phyloP scores from a whole-genome alignment of 208 protist genomes.

The Wallacemonas collosoma region DNA sequence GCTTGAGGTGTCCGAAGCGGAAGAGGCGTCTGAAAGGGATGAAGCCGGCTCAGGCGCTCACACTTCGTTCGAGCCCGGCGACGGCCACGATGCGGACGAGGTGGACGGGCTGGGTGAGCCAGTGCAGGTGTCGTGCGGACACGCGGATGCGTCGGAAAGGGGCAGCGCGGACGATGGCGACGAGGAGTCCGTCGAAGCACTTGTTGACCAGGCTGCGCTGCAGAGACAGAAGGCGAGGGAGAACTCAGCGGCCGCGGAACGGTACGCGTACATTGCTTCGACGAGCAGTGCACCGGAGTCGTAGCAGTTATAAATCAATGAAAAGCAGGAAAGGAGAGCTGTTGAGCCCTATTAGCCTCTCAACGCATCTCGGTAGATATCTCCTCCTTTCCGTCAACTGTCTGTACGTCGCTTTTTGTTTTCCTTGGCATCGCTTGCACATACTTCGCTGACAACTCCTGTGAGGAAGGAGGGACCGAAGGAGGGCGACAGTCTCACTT shows the following conservation, averaged over 20 bases:
- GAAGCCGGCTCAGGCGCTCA: too few relatives aligned
- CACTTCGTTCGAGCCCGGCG: background rate
- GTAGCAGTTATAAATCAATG: background rate
- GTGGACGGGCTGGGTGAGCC: conserved; percentile 2
- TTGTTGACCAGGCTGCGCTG: background rate
- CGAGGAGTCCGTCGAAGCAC: background rate
- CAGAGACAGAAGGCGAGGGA: background rate
- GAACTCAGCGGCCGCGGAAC: background rate
- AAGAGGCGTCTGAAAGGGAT: too few relatives aligned
- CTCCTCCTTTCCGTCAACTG: too few relatives aligned
- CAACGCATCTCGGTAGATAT: too few relatives aligned
- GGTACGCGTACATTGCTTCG: background rate
- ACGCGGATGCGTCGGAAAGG: background rate
- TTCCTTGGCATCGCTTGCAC: too few relatives aligned
- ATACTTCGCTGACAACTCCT: too few relatives aligned
- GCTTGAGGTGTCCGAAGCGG: background rate
- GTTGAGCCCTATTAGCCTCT: too few relatives aligned
- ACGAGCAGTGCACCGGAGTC: background rate
- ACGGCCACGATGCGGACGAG: background rate
- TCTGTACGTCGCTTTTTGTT: too few relatives aligned
- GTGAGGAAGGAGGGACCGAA: too few relatives aligned
- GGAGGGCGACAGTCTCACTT: too few relatives aligned
- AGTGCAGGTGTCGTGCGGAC: conserved; percentile 12
- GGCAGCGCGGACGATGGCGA: background rate
- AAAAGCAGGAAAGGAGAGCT: too few relatives aligned